phyloP scores from a whole-genome alignment of 257 asterid genomes.

The Buddleja alternifolia region DNA sequence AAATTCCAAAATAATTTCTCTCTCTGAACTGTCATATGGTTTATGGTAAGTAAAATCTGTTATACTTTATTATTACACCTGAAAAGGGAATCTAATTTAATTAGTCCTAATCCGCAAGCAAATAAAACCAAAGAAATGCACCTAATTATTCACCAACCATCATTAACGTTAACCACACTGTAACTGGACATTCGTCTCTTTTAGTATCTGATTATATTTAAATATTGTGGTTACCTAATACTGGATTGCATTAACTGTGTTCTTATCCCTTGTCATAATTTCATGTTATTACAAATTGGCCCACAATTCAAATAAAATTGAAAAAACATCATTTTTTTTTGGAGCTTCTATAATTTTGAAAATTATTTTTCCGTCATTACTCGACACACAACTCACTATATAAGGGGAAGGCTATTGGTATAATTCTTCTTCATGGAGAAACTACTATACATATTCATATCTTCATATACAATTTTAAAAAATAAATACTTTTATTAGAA shows the following conservation, averaged over 20 bases:
- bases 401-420: slow-evolving; percentile 10
- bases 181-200: slow-evolving; percentile 4
- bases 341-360: neutral
- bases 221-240: slow-evolving; percentile 29
- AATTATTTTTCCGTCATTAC: too few relatives aligned
- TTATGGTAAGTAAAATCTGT: slow-evolving; percentile 7
- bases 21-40: neutral
- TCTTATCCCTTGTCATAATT: slow-evolving; percentile 29
- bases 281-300: slow-evolving; percentile 19
- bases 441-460: neutral
- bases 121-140: slow-evolving; percentile 25
- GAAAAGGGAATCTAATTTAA: slow-evolving; percentile 22
- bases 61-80: slow-evolving; percentile 14
- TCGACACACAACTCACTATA: slow-evolving; percentile 29
- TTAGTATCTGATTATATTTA: slow-evolving; percentile 29
- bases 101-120: slow-evolving; percentile 20
- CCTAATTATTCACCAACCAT: slow-evolving; percentile 33
- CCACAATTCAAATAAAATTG: slow-evolving; percentile 5
- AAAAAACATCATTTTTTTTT: neutral
- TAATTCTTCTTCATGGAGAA: neutral
- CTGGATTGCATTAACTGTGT: slow-evolving; percentile 28
- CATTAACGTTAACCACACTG: slow-evolving; percentile 17
- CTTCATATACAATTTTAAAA: too few relatives aligned
- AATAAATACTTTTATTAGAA: too few relatives aligned
- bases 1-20: too few relatives aligned